A percentile compares a stretch with the other conserved stretches of the same genome.
Conservation (phyloP, 495 filamentous ascomycete species). For the Baudoinia panamericana region DNA sequence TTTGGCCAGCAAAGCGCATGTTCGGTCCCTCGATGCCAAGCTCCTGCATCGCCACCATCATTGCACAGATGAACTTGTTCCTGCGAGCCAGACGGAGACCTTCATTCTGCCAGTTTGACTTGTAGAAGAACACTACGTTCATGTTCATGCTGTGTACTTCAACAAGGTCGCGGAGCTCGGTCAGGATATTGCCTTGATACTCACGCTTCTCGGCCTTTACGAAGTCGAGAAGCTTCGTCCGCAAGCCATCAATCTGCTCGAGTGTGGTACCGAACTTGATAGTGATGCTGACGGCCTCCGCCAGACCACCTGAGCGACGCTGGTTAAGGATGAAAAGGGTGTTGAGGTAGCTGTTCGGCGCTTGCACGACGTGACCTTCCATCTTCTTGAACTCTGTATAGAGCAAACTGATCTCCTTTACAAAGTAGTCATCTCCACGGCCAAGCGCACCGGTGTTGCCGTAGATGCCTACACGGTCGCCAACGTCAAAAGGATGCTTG, state of each 20-base stretch:
- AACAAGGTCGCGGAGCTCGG: conserved; percentile 59
- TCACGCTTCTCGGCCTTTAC: conserved; percentile 79
- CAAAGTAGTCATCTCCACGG: conserved; percentile 84
- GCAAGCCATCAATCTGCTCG: conserved; percentile 74
- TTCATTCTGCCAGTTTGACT: conserved; percentile 90
- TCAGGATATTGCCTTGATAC: conserved; percentile 80
- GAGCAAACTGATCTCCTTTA: conserved; percentile 86
- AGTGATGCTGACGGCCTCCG: conserved; percentile 71
- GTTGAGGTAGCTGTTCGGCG: conserved; percentile 87
- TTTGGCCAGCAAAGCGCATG: conserved; percentile 57
- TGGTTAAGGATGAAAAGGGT: conserved; percentile 91
- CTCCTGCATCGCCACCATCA: conserved; percentile 77
- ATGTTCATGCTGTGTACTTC: conserved; percentile 64
- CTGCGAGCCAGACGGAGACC: conserved; percentile 74
- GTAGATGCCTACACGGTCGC: conserved; percentile 83
- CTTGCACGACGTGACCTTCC: conserved; percentile 90
- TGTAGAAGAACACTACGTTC: conserved; percentile 97
- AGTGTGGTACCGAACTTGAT: conserved; percentile 84
- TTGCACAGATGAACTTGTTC: conserved; percentile 88
- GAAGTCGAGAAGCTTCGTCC: conserved; percentile 71
- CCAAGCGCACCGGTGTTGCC: conserved; percentile 69
- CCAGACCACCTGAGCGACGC: conserved; percentile 73
- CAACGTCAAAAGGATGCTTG: conserved; percentile 96
- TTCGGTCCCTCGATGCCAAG: conserved; percentile 81
- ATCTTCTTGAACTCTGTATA: conserved; percentile 98